A percentile compares a stretch with the other conserved stretches of the same genome.
Conservation (phyloP, 345 rosid species). For the Chamaenerion angustifolium region DNA sequence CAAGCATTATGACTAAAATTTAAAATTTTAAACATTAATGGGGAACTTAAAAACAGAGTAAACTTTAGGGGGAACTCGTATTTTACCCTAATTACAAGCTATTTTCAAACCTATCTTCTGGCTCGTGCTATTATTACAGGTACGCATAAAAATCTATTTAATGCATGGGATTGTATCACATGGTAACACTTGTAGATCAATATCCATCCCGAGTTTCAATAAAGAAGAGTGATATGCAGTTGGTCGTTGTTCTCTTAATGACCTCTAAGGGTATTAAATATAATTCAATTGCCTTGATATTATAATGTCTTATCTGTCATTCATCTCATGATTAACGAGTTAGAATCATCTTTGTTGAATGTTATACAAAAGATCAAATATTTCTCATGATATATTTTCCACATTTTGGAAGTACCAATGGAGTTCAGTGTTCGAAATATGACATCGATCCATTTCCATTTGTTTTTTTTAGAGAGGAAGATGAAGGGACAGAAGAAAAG, state of each 20-base stretch:
- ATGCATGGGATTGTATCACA: conserved; percentile 90
- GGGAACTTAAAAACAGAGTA: too few species aligned
- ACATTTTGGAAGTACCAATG: too few species aligned
- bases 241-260: conserved; percentile 68
- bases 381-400: conserved; percentile 42
- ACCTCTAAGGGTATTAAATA: conserved; percentile 70
- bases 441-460: conserved; percentile 14
- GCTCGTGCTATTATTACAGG: conserved; percentile 32
- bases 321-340: not conserved
- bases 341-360: conserved; percentile 29
- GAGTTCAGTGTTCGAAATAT: not conserved
- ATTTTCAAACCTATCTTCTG: not conserved
- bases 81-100: too few species aligned
- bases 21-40: too few species aligned
- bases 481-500: too few species aligned
- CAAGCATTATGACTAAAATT: too few species aligned
- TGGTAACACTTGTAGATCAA: conserved; percentile 56
- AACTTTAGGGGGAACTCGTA: too few species aligned
- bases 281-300: not conserved
- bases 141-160: conserved; percentile 68
- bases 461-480: too few species aligned
- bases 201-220: conserved; percentile 74
- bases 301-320: not conserved
- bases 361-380: conserved; percentile 65
- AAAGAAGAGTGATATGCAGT: conserved; percentile 69